Conservation (phyloP, 2,329 filamentous ascomycete genomes). For the Byssothecium circinans region DNA sequence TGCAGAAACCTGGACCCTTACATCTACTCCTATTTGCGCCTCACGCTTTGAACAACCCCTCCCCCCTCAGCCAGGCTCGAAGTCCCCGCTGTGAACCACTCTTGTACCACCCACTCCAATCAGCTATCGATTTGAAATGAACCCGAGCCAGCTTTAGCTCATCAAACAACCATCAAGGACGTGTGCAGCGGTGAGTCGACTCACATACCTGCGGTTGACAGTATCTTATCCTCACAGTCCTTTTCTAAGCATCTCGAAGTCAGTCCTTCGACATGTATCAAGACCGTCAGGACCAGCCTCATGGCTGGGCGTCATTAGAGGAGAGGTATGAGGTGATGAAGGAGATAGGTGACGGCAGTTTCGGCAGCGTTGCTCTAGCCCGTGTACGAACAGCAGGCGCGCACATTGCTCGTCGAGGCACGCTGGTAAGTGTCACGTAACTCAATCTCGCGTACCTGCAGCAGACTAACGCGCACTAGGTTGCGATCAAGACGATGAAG, state of each 20-base stretch:
- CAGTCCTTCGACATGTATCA: constrained; percentile 64
- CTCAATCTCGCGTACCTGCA: constrained; percentile 9
- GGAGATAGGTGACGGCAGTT: constrained; percentile 98
- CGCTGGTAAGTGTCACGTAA: constrained; percentile 69
- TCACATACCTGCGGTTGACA: neutral
- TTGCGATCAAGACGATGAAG: constrained; percentile 99
- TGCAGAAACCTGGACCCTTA: constrained; percentile 47
- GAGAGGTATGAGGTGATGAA: constrained; percentile 97
- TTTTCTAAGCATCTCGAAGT: neutral
- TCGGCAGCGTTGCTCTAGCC: constrained; percentile 91
- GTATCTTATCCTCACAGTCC: constrained; percentile 18
- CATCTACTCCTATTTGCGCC: constrained; percentile 38
- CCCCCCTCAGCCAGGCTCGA: constrained; percentile 23
- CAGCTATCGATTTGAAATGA: constrained; percentile 37
- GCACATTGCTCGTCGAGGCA: constrained; percentile 83
- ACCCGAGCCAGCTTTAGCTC: constrained; percentile 21
- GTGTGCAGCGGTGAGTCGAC: constrained; percentile 20
- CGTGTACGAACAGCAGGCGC: constrained; percentile 89
- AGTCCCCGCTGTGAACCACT: constrained; percentile 19
- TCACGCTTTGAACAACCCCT: constrained; percentile 38
- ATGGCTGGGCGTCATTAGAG: constrained; percentile 72
- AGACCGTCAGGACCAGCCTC: constrained; percentile 71
- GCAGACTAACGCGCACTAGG: constrained; percentile 56
- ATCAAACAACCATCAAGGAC: constrained; percentile 15
- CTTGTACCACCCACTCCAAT: constrained; percentile 15